These are phyloP conservation scores for Pestalotiopsis sp. DNA, from an alignment of 2,329 filamentous ascomycete genomes.

Conservation along the genomic window DNA sequence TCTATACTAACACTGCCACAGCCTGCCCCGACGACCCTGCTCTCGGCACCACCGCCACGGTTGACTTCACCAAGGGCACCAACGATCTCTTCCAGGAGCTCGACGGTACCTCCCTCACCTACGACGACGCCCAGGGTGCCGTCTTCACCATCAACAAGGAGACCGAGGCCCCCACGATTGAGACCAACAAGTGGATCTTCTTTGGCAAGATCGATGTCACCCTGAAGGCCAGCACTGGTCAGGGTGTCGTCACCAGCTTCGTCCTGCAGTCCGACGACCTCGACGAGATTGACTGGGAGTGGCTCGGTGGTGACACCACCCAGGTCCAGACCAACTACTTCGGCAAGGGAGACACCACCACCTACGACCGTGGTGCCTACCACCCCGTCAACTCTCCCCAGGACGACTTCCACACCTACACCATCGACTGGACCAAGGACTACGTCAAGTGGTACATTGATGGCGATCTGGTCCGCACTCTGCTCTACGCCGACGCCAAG, in stretches of 20 bases:
- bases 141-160: slow-evolving; percentile 69
- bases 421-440: slow-evolving; percentile 68
- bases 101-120: slow-evolving; percentile 50
- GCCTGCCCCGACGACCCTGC: slow-evolving; percentile 77
- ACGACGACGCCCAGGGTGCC: slow-evolving; percentile 49
- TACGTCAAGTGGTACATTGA: slow-evolving; percentile 68
- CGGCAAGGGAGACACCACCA: slow-evolving; percentile 69
- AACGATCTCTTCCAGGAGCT: slow-evolving; percentile 57
- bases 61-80: slow-evolving; percentile 78
- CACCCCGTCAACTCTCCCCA: slow-evolving; percentile 59
- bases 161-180: slow-evolving; percentile 72
- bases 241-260: slow-evolving; percentile 85
- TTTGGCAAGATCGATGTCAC: slow-evolving; percentile 85
- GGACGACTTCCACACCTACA: slow-evolving; percentile 64
- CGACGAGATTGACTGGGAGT: slow-evolving; percentile 97
- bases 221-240: slow-evolving; percentile 77
- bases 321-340: slow-evolving; percentile 90
- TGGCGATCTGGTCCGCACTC: slow-evolving; percentile 60
- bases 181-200: slow-evolving; percentile 89
- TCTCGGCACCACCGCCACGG: slow-evolving; percentile 62
- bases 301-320: slow-evolving; percentile 74
- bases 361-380: slow-evolving; percentile 70
- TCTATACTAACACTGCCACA: slow-evolving; percentile 31
- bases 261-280: slow-evolving; percentile 89
- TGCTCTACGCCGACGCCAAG: slow-evolving; percentile 61